phyloP scores from a whole-genome alignment of 2,329 filamentous ascomycete species.

The Trichoderma guizhouense region DNA sequence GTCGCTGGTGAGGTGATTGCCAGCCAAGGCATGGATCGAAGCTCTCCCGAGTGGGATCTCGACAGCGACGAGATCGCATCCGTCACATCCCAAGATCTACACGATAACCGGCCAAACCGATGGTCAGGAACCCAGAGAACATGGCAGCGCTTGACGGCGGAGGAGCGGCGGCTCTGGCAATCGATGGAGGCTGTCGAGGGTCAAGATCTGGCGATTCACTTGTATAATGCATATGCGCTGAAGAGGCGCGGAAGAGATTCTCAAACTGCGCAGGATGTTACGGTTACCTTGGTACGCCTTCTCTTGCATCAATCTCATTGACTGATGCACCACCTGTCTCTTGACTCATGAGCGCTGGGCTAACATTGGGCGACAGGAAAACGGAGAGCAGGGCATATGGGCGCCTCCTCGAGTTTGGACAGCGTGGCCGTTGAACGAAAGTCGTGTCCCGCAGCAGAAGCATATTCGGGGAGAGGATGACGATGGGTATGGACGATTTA shows the following conservation, averaged over 20 bases:
- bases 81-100: slow-evolving; percentile 45
- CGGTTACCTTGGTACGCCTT: slow-evolving; percentile 29
- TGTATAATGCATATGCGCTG: slow-evolving; percentile 74
- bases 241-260: slow-evolving; percentile 41
- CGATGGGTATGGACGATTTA: slow-evolving; percentile 50
- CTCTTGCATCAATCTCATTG: background rate
- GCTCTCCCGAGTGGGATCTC: slow-evolving; percentile 37
- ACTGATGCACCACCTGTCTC: background rate
- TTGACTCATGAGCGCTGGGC: background rate
- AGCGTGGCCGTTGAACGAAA: slow-evolving; percentile 73
- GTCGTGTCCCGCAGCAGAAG: slow-evolving; percentile 56
- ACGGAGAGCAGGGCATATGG: slow-evolving; percentile 40
- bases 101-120: slow-evolving; percentile 61
- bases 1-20: background rate
- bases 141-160: slow-evolving; percentile 61
- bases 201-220: slow-evolving; percentile 67
- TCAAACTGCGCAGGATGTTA: slow-evolving; percentile 28
- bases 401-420: slow-evolving; percentile 65
- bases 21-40: slow-evolving; percentile 12
- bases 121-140: slow-evolving; percentile 65
- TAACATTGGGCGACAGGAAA: slow-evolving; percentile 24
- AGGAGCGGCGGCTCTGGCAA: slow-evolving; percentile 60
- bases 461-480: slow-evolving; percentile 41
- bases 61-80: slow-evolving; percentile 47
- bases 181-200: slow-evolving; percentile 62